Conservation (phyloP, 345 rosid species). For the Balakata baccata region DNA sequence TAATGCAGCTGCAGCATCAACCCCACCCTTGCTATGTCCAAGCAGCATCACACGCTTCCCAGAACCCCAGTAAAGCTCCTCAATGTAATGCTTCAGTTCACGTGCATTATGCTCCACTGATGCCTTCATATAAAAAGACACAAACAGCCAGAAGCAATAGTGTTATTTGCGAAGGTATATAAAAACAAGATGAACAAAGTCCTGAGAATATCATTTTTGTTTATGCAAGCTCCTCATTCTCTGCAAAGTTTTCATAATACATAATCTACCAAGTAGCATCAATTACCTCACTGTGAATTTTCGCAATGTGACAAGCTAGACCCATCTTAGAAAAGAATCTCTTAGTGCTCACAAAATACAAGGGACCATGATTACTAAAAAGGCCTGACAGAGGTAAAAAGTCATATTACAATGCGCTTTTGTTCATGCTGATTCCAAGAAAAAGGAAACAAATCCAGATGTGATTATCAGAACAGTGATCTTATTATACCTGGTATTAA, state of each 20-base stretch:
- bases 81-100: slow-evolving; percentile 67
- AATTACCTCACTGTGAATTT: slow-evolving; percentile 69
- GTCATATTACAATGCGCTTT: background rate
- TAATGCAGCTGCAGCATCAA: slow-evolving; percentile 77
- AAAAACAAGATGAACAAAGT: background rate
- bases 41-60: slow-evolving; percentile 66
- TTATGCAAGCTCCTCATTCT: background rate
- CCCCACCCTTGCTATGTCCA: slow-evolving; percentile 77
- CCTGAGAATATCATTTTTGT: background rate
- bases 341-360: slow-evolving; percentile 66
- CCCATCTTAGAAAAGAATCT: slow-evolving; percentile 66
- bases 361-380: slow-evolving; percentile 68
- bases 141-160: slow-evolving; percentile 2
- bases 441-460: background rate
- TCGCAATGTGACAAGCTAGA: slow-evolving; percentile 61
- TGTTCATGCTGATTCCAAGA: background rate
- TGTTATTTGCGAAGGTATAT: slow-evolving; percentile 3
- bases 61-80: slow-evolving; percentile 75
- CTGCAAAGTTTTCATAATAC: background rate
- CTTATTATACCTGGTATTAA: slow-evolving; percentile 55
- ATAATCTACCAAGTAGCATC: slow-evolving; percentile 7
- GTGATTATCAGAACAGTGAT: background rate
- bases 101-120: slow-evolving; percentile 72
- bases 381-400: slow-evolving; percentile 43
- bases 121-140: slow-evolving; percentile 37